A percentile compares a stretch with the other conserved stretches of the same genome.
Evolutionary conservation across 495 filamentous ascomycete genomes (phyloP).

Genomic region (Xylaria venustula): DNA sequence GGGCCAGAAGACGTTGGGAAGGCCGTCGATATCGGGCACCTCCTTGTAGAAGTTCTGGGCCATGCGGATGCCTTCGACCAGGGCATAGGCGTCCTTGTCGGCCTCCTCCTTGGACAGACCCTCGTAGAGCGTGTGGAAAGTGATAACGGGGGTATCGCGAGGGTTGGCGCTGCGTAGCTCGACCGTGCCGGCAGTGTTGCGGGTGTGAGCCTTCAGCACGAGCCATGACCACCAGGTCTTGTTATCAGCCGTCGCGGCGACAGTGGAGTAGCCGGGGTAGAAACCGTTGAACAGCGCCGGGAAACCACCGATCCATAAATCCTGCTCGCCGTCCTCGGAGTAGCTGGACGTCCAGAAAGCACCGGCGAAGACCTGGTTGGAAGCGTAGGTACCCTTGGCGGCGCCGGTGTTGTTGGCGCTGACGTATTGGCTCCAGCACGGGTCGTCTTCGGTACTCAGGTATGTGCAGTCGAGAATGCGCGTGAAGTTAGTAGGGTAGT

Average conservation of each 20-base stretch:
- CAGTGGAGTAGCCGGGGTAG: slow-evolving; percentile 38
- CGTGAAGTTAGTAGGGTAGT: slow-evolving; percentile 40
- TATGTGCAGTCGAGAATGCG: slow-evolving; percentile 49
- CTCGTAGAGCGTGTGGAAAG: slow-evolving; percentile 56
- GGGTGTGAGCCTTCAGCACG: slow-evolving; percentile 50
- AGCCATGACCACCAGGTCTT: slow-evolving; percentile 48
- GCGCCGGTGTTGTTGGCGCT: slow-evolving; percentile 21
- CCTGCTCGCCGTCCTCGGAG: slow-evolving; percentile 38
- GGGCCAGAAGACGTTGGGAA: slow-evolving; percentile 47
- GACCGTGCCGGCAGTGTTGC: slow-evolving; percentile 53
- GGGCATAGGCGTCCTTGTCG: slow-evolving; percentile 35
- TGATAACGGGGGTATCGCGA: slow-evolving; percentile 51
- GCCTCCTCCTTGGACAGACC: slow-evolving; percentile 17
- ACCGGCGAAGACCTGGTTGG: slow-evolving; percentile 44
- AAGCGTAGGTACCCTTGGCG: slow-evolving; percentile 50
- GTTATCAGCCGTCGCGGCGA: slow-evolving; percentile 28
- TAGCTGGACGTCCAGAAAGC: slow-evolving; percentile 45
- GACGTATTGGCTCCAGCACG: slow-evolving; percentile 46
- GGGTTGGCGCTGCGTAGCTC: slow-evolving; percentile 50
- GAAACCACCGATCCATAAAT: slow-evolving; percentile 54
- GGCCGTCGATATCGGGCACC: slow-evolving; percentile 48
- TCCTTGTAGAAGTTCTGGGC: slow-evolving; percentile 37
- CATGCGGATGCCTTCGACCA: slow-evolving; percentile 44
- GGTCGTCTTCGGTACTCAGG: slow-evolving; percentile 39
- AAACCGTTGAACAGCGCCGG: slow-evolving; percentile 56